phyloP scores from a whole-genome alignment of 805 yeast species.

The Millerozyma acaciae region DNA sequence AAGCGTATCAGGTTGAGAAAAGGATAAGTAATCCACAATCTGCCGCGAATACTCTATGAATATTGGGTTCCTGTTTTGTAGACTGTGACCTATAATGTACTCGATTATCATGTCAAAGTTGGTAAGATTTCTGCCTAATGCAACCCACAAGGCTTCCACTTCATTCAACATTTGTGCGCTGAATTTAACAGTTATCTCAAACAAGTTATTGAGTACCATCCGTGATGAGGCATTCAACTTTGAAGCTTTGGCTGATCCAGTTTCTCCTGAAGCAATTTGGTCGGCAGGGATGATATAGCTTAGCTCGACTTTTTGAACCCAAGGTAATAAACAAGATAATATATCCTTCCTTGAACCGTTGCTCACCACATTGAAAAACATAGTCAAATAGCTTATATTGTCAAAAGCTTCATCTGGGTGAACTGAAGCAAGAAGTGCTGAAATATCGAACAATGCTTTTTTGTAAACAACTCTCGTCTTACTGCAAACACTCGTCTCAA shows the following conservation, averaged over 20 bases:
- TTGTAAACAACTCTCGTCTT: constrained; percentile 80
- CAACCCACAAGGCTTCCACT: constrained; percentile 93
- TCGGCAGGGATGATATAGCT: constrained; percentile 18
- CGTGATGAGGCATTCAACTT: constrained; percentile 29
- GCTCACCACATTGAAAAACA: constrained; percentile 58
- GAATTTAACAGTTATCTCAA: constrained; percentile 80
- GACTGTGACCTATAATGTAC: constrained; percentile 62
- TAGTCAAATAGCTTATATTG: constrained; percentile 69
- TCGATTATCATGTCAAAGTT: constrained; percentile 72
- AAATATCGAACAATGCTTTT: constrained; percentile 75
- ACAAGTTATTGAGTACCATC: constrained; percentile 76
- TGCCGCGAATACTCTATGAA: constrained; percentile 81
- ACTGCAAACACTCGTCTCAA: constrained; percentile 68
- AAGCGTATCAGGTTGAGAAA: constrained; percentile 43
- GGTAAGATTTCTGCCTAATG: constrained; percentile 70
- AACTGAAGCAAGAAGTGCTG: constrained; percentile 61
- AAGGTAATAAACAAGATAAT: constrained; percentile 76
- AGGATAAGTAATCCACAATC: constrained; percentile 72
- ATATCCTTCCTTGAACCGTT: constrained; percentile 68
- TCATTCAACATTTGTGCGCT: constrained; percentile 76
- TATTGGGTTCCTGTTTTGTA: constrained; percentile 63
- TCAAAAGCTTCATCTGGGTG: constrained; percentile 58
- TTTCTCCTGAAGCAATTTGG: constrained; percentile 1
- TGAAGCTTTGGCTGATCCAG: constrained; percentile 4
- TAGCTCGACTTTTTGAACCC: constrained; percentile 84